Evolutionary conservation across 192 early-diverging fungal genomes (phyloP).

Genomic region (Backusella liffmaniae): DNA sequence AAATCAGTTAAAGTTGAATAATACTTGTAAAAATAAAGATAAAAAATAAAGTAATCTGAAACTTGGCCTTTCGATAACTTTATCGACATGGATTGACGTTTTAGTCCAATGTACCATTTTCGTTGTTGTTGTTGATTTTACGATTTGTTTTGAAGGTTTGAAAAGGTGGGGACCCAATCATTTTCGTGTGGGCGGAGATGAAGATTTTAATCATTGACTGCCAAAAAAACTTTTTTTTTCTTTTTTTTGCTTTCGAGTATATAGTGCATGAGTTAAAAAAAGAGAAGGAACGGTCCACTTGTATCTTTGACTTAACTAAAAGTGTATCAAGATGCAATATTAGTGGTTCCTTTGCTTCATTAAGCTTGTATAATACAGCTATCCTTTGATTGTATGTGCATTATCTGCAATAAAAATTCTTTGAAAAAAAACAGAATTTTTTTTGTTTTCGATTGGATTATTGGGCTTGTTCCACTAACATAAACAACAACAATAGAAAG

Average conservation of each 20-base stretch:
- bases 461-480: neutral
- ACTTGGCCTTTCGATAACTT: neutral
- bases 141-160: neutral
- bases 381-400: neutral
- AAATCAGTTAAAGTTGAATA: neutral
- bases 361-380: neutral
- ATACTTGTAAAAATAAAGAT: neutral
- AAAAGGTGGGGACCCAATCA: neutral
- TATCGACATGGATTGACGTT: neutral
- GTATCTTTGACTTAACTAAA: neutral
- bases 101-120: neutral
- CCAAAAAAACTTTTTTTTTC: neutral
- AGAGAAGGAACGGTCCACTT: neutral
- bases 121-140: neutral
- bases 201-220: neutral
- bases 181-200: neutral
- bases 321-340: neutral
- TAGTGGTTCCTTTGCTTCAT: neutral
- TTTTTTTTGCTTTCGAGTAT: neutral
- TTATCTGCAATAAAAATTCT: neutral
- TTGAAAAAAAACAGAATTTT: neutral
- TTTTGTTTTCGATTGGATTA: neutral
- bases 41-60: neutral
- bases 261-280: neutral
- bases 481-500: neutral